Base-by-base conservation (phyloP, 2,329 filamentous ascomycete species). In the Epichloe hybrida region DNA sequence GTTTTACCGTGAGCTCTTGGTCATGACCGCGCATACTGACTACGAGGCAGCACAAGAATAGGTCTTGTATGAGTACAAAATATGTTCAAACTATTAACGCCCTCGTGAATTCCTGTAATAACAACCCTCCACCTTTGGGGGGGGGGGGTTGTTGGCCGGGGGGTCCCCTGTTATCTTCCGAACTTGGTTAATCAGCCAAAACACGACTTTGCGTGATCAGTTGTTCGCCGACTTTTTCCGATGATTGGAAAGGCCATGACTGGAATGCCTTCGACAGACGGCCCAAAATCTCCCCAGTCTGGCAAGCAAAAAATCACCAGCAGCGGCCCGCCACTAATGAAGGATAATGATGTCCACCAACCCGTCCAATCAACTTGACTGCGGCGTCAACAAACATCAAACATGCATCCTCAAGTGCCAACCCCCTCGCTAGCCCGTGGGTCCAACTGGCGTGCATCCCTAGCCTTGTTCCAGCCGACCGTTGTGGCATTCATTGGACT, bases 401-500 rank as follows among this genome's bases (percentile, higher is more conserved):
- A 35, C 48, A 50, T 49, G 53, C 53, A 48, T 37, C 23, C 62
- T 62, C 62, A 59, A 63, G 61, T 61, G 57, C 54, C 58, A 56
- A 56, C 58, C 42, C 20, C 40, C 21, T 45, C 38, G 3, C 44
- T 35, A 37, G 31, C 49, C 36, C 35, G 41, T 41, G 20, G 20
- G 17, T 21, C 55, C 58, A 50, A 52, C 58, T 53, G 54, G 53
- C 57, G 56, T 59, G 58, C 59, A 56, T 46, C 38, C 57, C 58
- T 59, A 52, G 55, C 59, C 55, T 52, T 57, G 59, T 57, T 58
- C 59, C 20, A 34, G 31, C 34, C 63, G 63, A 64, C 63, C 61
- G 59, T 69, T 66, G 66, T 69, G 66, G 66, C 66, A 68, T 53
- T 43, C 66, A 68, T 53, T 46, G 56, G 39, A 23, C 20, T 41